Evolutionary conservation across 495 filamentous ascomycete genomes (phyloP), one percentile per base, ranked within the genome.

Genomic region (Xylaria cubensis): DNA sequence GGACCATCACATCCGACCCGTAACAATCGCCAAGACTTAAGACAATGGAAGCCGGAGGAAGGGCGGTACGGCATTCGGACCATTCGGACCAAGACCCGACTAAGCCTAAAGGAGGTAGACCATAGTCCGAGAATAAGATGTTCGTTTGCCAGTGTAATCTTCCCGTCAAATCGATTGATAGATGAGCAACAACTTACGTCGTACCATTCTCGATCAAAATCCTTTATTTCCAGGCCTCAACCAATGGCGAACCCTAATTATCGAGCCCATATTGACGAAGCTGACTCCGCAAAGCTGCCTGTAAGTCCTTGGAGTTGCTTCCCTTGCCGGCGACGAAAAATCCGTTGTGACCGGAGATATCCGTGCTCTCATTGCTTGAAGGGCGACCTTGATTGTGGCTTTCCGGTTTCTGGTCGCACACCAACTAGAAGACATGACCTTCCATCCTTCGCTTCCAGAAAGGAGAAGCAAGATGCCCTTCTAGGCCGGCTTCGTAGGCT

Each of bases 301-400:
- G 64, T 53, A 15, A 67, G 64, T 53, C 64, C 64, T 39, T 53
- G 64, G 64, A 67, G 64, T 46, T 84, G 82, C 72, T 71, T 75
- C 8, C 77, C 75, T 10, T 84, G 82, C 59, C 65, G 82, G 12
- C 46, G 64, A 32, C 77, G 82, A 0, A 84, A 84, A 50, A 72
- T 82, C 50, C 77, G 79, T 13, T 84, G 82, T 68, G 72, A 84
- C 51, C 76, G 81, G 19, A 69, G 75, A 19, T 62, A 56, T 34
- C 82, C 82, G 9, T 84, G 82, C 59, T 85, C 79, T 71, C 86
- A 88, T 70, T 89, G 88, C 64, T 1, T 83, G 1, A 81, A 81
- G 12, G 61, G 61, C 10, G 29, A 64, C 6, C 61, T 64, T 29
- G 61, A 64, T 21, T 64, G 61, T 29, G 39, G 61, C 8, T 64